Evolutionary conservation across 352 stramenopile species (phyloP).

Genomic region (Globisporangium apiculatum): DNA sequence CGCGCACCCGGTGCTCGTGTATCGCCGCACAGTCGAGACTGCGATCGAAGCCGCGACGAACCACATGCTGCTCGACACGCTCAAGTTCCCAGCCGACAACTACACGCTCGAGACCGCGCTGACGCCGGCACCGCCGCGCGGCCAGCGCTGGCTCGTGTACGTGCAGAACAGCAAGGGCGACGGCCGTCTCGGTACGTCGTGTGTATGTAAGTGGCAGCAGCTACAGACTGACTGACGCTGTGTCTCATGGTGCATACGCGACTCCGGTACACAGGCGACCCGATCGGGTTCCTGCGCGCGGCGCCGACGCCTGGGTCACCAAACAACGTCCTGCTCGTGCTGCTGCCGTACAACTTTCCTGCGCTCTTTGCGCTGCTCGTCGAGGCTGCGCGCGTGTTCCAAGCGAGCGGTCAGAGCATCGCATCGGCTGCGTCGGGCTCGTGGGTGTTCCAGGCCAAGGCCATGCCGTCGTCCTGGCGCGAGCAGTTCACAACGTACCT

Average conservation of each 20-base stretch:
- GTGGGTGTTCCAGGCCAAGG: constrained; percentile 86
- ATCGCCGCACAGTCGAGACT: constrained; percentile 58
- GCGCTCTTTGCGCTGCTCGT: constrained; percentile 77
- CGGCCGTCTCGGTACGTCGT: constrained; percentile 43
- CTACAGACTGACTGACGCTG: neutral
- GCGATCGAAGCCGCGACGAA: constrained; percentile 79
- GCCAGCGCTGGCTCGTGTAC: constrained; percentile 81
- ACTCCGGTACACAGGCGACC: constrained; percentile 32
- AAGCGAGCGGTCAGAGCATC: constrained; percentile 74
- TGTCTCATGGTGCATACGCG: neutral
- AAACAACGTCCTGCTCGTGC: constrained; percentile 52
- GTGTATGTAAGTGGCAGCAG: no score
- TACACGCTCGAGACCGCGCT: constrained; percentile 63
- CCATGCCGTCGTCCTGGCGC: constrained; percentile 81
- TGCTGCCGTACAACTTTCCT: constrained; percentile 88
- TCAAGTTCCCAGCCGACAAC: constrained; percentile 81
- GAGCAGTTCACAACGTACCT: constrained; percentile 81
- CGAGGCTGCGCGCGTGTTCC: constrained; percentile 73
- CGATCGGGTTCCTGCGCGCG: constrained; percentile 71
- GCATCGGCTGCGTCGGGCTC: constrained; percentile 36
- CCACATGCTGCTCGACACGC: constrained; percentile 83
- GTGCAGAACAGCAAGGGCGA: constrained; percentile 77
- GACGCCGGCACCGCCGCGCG: constrained; percentile 50
- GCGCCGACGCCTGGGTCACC: constrained; percentile 17
- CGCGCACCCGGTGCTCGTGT: constrained; percentile 71